Evolutionary conservation across 805 yeast species (phyloP).

Genomic region (Maudiozyma serrabonitensis): DNA sequence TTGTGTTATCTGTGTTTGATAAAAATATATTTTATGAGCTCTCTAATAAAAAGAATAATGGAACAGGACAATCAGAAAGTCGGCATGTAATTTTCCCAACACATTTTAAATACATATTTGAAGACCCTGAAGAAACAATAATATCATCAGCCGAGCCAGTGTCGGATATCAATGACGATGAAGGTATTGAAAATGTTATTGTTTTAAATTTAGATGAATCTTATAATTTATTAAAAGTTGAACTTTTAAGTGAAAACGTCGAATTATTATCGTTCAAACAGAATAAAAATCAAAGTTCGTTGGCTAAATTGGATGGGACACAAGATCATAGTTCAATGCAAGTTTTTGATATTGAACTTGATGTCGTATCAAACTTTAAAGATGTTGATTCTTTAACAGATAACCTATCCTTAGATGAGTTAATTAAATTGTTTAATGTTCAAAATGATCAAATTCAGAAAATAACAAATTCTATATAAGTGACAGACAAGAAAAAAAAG

Average conservation of each 20-base stretch:
- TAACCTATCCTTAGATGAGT: conserved; percentile 14
- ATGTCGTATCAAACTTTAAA: conserved; percentile 22
- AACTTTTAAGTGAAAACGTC: conserved; percentile 22
- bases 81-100: conserved; percentile 18
- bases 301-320: not conserved
- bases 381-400: conserved; percentile 9
- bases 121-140: conserved; percentile 14
- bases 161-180: conserved; percentile 5
- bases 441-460: conserved; percentile 23
- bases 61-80: not conserved
- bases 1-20: conserved; percentile 16
- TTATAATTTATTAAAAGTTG: conserved; percentile 13
- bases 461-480: conserved; percentile 13
- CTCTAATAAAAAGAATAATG: not conserved
- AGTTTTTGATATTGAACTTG: conserved; percentile 13
- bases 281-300: not conserved
- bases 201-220: conserved; percentile 16
- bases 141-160: too few relatives aligned
- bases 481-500: not conserved
- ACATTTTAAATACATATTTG: conserved; percentile 24
- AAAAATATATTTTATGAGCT: conserved; percentile 9
- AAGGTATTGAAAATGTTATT: conserved; percentile 20
- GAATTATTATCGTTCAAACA: conserved; percentile 15
- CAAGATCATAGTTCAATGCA: not conserved
- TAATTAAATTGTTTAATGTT: conserved; percentile 17